Percentiles rank a stretch among this genome's conserved stretches.
Evolutionary conservation across 192 early-diverging fungal species (phyloP).

Genomic region (Geranomyces michiganensis): DNA sequence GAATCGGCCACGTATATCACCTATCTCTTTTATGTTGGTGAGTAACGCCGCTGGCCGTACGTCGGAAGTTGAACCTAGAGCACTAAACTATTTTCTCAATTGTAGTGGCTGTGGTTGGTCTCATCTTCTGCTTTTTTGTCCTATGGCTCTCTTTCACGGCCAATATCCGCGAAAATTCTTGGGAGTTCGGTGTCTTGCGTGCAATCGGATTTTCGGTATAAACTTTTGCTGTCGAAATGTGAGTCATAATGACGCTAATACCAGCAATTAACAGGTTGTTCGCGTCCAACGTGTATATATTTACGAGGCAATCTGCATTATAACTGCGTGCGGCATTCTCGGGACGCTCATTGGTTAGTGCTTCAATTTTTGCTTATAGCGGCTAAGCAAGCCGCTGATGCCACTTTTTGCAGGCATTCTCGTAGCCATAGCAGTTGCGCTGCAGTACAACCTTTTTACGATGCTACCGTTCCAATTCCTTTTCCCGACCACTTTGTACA

Average conservation of each 20-base stretch:
- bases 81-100: background rate
- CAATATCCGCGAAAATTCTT: slow-evolving; percentile 41
- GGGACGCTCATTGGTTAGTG: slow-evolving; percentile 33
- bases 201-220: slow-evolving; percentile 39
- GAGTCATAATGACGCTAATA: background rate
- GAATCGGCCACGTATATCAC: slow-evolving; percentile 30
- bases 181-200: slow-evolving; percentile 45
- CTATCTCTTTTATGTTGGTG: slow-evolving; percentile 36
- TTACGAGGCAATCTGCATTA: slow-evolving; percentile 40
- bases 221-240: background rate
- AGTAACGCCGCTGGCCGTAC: background rate
- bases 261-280: slow-evolving; percentile 12
- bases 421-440: slow-evolving; percentile 29
- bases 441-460: slow-evolving; percentile 43
- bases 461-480: slow-evolving; percentile 34
- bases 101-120: slow-evolving; percentile 37
- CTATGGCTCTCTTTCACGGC: slow-evolving; percentile 44
- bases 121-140: slow-evolving; percentile 41
- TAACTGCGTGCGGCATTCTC: slow-evolving; percentile 27
- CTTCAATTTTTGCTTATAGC: background rate
- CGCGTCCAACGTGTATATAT: slow-evolving; percentile 33
- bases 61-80: background rate
- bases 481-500: slow-evolving; percentile 33
- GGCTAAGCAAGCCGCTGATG: background rate
- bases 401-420: slow-evolving; percentile 18